These are phyloP conservation scores for Malassezia vespertilionis DNA, from an alignment of 1,284 basidiomycete genomes.

Conservation along the genomic window DNA sequence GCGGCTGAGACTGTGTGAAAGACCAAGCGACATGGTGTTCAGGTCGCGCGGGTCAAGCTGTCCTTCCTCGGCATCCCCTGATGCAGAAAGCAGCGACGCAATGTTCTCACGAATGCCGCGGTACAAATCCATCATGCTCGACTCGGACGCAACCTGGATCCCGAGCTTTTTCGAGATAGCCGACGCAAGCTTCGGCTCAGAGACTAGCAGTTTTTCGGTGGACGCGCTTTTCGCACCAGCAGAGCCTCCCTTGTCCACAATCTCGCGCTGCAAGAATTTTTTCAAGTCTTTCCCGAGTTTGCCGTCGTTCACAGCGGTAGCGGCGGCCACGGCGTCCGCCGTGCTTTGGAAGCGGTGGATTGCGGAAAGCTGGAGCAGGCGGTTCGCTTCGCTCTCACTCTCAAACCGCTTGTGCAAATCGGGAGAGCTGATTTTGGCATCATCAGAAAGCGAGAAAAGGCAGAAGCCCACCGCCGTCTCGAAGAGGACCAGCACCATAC, in stretches of 20 bases:
- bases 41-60: constrained; percentile 65
- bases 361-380: constrained; percentile 70
- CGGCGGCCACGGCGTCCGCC: constrained; percentile 95
- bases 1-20: constrained; percentile 89
- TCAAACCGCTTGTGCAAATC: constrained; percentile 87
- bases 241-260: constrained; percentile 53
- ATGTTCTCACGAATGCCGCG: constrained; percentile 88
- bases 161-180: constrained; percentile 87
- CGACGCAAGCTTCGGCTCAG: constrained; percentile 66
- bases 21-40: constrained; percentile 92
- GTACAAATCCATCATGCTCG: constrained; percentile 70
- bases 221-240: constrained; percentile 70
- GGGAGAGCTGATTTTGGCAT: constrained; percentile 72
- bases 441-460: constrained; percentile 88
- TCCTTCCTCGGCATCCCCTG: constrained; percentile 33
- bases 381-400: constrained; percentile 77
- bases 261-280: constrained; percentile 80
- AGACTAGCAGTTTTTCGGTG: constrained; percentile 67
- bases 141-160: constrained; percentile 69
- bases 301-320: constrained; percentile 80
- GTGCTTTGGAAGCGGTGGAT: constrained; percentile 94
- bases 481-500: constrained; percentile 46
- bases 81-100: constrained; percentile 58
- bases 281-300: constrained; percentile 86
- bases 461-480: constrained; percentile 63